Conservation (phyloP, 495 filamentous ascomycete genomes). For the Coniosporium apollinis region DNA sequence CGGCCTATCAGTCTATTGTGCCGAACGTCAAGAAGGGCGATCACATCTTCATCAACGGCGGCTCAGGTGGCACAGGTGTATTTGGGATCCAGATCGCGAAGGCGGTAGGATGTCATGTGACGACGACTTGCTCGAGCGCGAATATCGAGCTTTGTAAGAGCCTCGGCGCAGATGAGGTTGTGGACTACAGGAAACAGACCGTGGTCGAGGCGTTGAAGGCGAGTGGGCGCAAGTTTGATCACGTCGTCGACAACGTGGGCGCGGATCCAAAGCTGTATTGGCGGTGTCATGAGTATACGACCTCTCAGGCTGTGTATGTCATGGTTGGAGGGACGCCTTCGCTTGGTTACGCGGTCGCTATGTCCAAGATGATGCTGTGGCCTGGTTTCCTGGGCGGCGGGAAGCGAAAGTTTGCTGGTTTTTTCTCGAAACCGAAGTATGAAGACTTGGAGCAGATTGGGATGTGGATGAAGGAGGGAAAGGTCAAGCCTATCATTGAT, state of each 20-base stretch:
- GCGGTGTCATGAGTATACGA: slow-evolving; percentile 10
- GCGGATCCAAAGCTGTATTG: slow-evolving; percentile 7
- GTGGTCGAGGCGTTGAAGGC: slow-evolving; percentile 8
- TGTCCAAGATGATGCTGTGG: slow-evolving; percentile 2
- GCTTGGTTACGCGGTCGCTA: slow-evolving; percentile 2
- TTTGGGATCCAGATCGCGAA: slow-evolving; percentile 54
- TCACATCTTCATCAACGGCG: slow-evolving; percentile 52
- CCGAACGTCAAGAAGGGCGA: slow-evolving; percentile 35
- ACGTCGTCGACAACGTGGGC: slow-evolving; percentile 13
- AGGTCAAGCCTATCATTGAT: slow-evolving; percentile 16
- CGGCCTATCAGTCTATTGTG: slow-evolving; percentile 42
- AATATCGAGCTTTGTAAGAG: slow-evolving; percentile 34
- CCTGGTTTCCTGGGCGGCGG: slow-evolving; percentile 17
- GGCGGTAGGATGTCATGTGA: slow-evolving; percentile 44
- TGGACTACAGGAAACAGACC: slow-evolving; percentile 11
- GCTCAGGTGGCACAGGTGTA: slow-evolving; percentile 43
- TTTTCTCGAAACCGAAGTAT: slow-evolving; percentile 8
- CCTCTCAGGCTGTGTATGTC: slow-evolving; percentile 7
- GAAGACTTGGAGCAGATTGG: slow-evolving; percentile 10
- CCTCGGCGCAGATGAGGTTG: slow-evolving; percentile 14
- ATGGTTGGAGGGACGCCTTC: slow-evolving; percentile 9
- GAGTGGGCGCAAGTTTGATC: slow-evolving; percentile 6
- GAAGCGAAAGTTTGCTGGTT: slow-evolving; percentile 7
- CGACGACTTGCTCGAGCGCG: slow-evolving; percentile 36
- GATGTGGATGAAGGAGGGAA: slow-evolving; percentile 16